Evolutionary conservation across 1,284 basidiomycete genomes (phyloP).

Genomic region (Porogramme epimiltina): DNA sequence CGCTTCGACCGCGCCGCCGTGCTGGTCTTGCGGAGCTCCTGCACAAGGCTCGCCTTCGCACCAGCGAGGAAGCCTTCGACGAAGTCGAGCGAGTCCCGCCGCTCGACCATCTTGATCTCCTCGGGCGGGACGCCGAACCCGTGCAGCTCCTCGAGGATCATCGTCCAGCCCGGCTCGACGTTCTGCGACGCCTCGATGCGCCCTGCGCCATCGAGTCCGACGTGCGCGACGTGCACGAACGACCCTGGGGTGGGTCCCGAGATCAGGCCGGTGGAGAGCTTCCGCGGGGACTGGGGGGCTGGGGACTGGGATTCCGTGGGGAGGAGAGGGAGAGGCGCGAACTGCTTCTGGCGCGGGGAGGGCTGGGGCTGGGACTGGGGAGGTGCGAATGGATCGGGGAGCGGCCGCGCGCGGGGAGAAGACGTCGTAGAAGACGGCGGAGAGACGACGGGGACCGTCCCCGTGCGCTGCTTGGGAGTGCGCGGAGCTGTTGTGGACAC

Average conservation of each 20-base stretch:
- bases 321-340: no score
- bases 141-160: conserved; percentile 64
- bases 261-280: conserved; percentile 59
- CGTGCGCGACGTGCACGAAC: conserved; percentile 89
- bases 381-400: neutral
- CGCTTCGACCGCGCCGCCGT: neutral
- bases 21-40: conserved; percentile 16
- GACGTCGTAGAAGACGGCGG: conserved; percentile 9
- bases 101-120: conserved; percentile 55
- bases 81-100: conserved; percentile 66
- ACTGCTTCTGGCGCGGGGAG: no score
- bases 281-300: neutral
- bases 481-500: conserved; percentile 12
- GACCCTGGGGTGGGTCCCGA: conserved; percentile 72
- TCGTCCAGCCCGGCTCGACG: conserved; percentile 77
- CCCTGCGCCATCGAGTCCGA: conserved; percentile 72
- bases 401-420: neutral
- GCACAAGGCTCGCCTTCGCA: conserved; percentile 27
- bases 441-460: conserved; percentile 6
- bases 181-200: conserved; percentile 72
- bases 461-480: conserved; percentile 5
- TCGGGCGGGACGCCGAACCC: conserved; percentile 58
- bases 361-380: neutral
- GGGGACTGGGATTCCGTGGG: no score
- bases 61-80: conserved; percentile 65